phyloP scores from a whole-genome alignment of 805 yeast species.

The Tetrapisispora arboricola region DNA sequence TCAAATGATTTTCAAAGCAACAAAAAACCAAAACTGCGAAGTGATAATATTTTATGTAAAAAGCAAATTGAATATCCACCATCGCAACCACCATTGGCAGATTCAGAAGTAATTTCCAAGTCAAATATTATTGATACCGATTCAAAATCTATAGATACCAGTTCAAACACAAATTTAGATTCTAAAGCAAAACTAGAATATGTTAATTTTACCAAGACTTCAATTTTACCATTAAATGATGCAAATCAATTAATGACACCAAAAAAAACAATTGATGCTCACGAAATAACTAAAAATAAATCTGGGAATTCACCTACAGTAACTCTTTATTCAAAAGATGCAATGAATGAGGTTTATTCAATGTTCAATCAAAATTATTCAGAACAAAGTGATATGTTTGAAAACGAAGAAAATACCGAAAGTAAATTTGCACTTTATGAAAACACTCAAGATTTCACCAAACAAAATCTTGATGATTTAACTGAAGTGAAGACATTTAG shows the following conservation, averaged over 20 bases:
- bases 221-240: slow-evolving; percentile 39
- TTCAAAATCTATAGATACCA: neutral
- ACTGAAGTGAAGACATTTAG: slow-evolving; percentile 25
- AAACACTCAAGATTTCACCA: slow-evolving; percentile 32
- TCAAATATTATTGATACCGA: neutral
- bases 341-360: slow-evolving; percentile 59
- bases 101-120: too few species aligned
- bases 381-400: slow-evolving; percentile 13
- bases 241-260: slow-evolving; percentile 11
- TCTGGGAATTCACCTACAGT: slow-evolving; percentile 61
- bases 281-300: slow-evolving; percentile 4
- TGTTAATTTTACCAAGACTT: slow-evolving; percentile 24
- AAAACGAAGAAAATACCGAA: slow-evolving; percentile 18
- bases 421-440: slow-evolving; percentile 21
- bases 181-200: neutral
- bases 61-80: neutral
- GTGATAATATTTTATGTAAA: neutral
- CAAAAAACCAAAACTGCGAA: neutral
- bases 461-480: slow-evolving; percentile 27
- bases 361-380: slow-evolving; percentile 52
- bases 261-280: slow-evolving; percentile 1
- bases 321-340: slow-evolving; percentile 65
- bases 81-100: slow-evolving; percentile 6
- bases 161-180: slow-evolving; percentile 3
- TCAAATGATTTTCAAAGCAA: neutral